Percentiles rank a stretch among this genome's conserved stretches.
phyloP scores from a whole-genome alignment of 371 early-diverging fungal genomes.

The Parasitella parasitica region DNA sequence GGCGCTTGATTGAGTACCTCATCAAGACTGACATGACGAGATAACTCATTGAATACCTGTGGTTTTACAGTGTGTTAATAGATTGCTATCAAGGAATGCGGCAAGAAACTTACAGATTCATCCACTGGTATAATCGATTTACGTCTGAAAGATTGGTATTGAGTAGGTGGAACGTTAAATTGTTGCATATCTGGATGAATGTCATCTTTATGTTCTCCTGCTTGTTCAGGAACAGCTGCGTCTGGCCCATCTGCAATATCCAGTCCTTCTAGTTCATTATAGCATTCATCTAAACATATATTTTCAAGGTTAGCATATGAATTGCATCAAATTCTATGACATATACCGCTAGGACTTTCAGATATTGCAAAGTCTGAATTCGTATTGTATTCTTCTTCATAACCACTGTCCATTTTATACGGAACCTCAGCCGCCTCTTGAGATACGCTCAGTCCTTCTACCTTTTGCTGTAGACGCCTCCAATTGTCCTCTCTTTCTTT shows the following conservation, averaged over 20 bases:
- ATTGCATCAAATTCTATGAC: no score
- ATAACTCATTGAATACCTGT: conserved; percentile 71
- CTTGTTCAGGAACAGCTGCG: conserved; percentile 17
- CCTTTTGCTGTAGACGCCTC: conserved; percentile 45
- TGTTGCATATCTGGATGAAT: conserved; percentile 51
- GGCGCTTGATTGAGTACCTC: conserved; percentile 61
- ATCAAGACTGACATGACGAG: conserved; percentile 80
- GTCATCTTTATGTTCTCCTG: conserved; percentile 30
- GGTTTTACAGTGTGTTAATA: not conserved
- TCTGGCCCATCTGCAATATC: conserved; percentile 17
- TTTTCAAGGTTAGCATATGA: not conserved
- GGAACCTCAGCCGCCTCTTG: not conserved
- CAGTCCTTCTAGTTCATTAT: conserved; percentile 15
- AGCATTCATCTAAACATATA: not conserved
- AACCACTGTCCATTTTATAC: not conserved
- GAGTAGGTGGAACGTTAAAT: conserved; percentile 62
- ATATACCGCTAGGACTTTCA: not conserved
- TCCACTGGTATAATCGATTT: conserved; percentile 92
- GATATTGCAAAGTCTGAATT: not conserved
- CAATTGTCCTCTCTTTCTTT: conserved; percentile 82
- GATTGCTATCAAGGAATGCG: not conserved
- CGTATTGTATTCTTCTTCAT: conserved; percentile 1
- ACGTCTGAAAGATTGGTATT: conserved; percentile 72
- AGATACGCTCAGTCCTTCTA: conserved; percentile 12
- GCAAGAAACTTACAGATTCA: conserved; percentile 55